Evolutionary conservation across 2,329 filamentous ascomycete species (phyloP).

Genomic region (Aurifilum marmelostoma): DNA sequence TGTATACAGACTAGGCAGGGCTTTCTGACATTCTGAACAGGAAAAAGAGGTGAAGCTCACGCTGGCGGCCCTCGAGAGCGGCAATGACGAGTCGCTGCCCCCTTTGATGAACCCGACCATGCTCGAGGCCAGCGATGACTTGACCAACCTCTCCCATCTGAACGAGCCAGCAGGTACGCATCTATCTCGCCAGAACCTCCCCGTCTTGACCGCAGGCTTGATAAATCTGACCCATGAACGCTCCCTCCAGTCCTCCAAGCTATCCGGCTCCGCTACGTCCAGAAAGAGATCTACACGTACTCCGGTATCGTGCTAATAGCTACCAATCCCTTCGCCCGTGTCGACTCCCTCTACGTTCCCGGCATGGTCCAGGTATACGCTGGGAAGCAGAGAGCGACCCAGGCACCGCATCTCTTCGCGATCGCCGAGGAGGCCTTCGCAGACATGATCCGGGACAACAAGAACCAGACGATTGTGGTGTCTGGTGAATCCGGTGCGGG

Average conservation of each 20-base stretch:
- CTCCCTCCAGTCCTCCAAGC: constrained; percentile 80
- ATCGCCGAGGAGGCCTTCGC: constrained; percentile 98
- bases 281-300: constrained; percentile 99
- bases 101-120: constrained; percentile 98
- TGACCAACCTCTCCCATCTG: constrained; percentile 95
- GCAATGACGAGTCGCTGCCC: constrained; percentile 77
- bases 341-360: constrained; percentile 97
- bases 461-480: constrained; percentile 99
- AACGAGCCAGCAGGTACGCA: constrained; percentile 92
- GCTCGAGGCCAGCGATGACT: constrained; percentile 96
- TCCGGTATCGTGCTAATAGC: constrained; percentile 98
- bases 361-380: constrained; percentile 99
- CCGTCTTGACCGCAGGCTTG: constrained; percentile 14
- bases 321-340: constrained; percentile 95
- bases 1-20: constrained; percentile 3
- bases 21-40: constrained; percentile 48
- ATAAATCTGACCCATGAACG: constrained; percentile 33
- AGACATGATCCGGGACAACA: constrained; percentile 94
- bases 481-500: constrained; percentile 98
- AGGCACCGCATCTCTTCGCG: constrained; percentile 96
- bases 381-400: constrained; percentile 92
- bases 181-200: neutral
- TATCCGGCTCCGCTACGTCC: constrained; percentile 93
- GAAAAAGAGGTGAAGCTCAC: constrained; percentile 80
- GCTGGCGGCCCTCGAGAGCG: constrained; percentile 73